Evolutionary conservation across 2,329 filamentous ascomycete species (phyloP).

Genomic region (Drechslerella dactyloides): DNA sequence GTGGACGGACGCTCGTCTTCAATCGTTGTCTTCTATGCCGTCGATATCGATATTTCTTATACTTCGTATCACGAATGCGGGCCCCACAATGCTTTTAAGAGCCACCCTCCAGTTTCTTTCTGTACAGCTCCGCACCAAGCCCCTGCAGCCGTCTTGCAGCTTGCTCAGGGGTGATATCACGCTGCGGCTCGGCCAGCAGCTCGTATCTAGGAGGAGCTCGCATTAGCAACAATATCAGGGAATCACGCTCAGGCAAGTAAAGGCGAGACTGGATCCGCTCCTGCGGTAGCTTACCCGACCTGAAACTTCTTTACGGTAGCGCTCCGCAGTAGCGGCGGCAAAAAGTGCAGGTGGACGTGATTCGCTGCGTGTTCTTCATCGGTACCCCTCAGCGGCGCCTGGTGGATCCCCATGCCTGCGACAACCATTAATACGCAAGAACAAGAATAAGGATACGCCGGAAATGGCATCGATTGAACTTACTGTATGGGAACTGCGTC

Average conservation of each 20-base stretch:
- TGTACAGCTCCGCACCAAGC: slow-evolving; percentile 79
- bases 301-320: slow-evolving; percentile 95
- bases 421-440: background rate
- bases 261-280: slow-evolving; percentile 6
- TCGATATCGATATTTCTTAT: background rate
- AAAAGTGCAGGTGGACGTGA: slow-evolving; percentile 97
- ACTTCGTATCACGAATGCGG: background rate
- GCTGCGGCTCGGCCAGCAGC: slow-evolving; percentile 94
- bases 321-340: slow-evolving; percentile 87
- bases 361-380: slow-evolving; percentile 79
- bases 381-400: slow-evolving; percentile 83
- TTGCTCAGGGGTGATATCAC: slow-evolving; percentile 97
- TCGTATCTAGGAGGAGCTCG: slow-evolving; percentile 69
- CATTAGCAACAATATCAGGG: slow-evolving; percentile 26
- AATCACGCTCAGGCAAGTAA: slow-evolving; percentile 2
- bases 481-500: slow-evolving; percentile 93
- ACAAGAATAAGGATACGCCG: slow-evolving; percentile 9
- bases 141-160: slow-evolving; percentile 77
- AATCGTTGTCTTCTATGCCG: background rate
- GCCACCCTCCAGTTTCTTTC: slow-evolving; percentile 64
- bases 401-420: slow-evolving; percentile 86
- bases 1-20: too few species aligned
- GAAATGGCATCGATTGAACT: slow-evolving; percentile 53
- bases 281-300: slow-evolving; percentile 68
- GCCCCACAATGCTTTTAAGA: slow-evolving; percentile 9